phyloP scores from a whole-genome alignment of 306 rosid genomes.

The Lablab purpureus region DNA sequence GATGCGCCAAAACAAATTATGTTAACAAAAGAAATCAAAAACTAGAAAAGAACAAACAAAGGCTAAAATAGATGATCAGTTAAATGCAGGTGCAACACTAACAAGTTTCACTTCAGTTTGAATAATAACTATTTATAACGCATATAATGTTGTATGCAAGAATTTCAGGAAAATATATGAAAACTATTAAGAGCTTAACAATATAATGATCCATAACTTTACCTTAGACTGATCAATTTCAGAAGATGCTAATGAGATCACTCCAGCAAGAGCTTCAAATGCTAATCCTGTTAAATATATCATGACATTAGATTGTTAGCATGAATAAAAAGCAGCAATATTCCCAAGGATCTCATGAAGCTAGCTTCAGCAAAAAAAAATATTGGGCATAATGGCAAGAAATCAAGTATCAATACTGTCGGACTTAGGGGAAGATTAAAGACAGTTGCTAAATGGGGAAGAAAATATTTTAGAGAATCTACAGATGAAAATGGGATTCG shows the following conservation, averaged over 20 bases:
- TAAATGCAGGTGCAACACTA: constrained; percentile 20
- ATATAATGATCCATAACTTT: constrained; percentile 44
- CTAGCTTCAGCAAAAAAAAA: constrained; percentile 15
- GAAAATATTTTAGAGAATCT: background rate
- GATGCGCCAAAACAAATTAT: constrained; percentile 10
- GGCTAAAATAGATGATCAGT: background rate
- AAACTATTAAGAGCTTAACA: background rate
- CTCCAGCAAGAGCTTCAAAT: constrained; percentile 92
- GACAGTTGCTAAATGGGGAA: background rate
- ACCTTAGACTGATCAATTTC: constrained; percentile 85
- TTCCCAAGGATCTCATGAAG: background rate
- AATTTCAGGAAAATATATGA: constrained; percentile 34
- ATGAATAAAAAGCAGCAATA: constrained; percentile 33
- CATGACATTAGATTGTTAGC: constrained; percentile 34
- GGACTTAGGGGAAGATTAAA: background rate
- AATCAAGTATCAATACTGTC: constrained; percentile 26
- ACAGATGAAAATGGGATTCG: background rate
- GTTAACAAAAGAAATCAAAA: constrained; percentile 29
- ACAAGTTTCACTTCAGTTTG: constrained; percentile 5
- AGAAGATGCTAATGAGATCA: constrained; percentile 79
- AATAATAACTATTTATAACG: background rate
- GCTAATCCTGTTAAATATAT: constrained; percentile 71
- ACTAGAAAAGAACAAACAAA: background rate
- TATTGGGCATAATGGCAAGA: background rate
- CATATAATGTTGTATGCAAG: background rate